A percentile compares a stretch with the other conserved stretches of the same genome.
phyloP scores from a whole-genome alignment of 2,329 filamentous ascomycete genomes.

The Hypoxylon sp. region DNA sequence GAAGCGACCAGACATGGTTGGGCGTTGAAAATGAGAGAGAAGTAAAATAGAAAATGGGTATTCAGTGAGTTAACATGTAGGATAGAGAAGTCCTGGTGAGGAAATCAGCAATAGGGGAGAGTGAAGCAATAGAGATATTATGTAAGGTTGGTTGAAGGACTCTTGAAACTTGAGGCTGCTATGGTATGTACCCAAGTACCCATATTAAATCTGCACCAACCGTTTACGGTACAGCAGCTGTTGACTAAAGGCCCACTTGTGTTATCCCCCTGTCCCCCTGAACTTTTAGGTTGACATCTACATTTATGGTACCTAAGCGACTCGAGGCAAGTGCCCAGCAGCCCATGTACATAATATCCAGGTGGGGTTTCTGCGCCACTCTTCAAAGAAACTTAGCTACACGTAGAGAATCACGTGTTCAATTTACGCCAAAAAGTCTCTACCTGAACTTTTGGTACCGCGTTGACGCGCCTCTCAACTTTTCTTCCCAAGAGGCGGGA shows the following conservation, averaged over 20 bases:
- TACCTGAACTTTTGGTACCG: constrained; percentile 22
- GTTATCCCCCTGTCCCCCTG: constrained; percentile 1
- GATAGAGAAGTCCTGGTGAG: constrained; percentile 17
- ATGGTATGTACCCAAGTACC: constrained; percentile 19
- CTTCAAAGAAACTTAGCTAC: background rate
- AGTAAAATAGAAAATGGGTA: constrained; percentile 27
- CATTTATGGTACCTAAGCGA: too few relatives aligned
- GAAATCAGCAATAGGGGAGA: constrained; percentile 32
- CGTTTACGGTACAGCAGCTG: background rate
- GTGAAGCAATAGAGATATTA: constrained; percentile 31
- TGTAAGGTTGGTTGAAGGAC: constrained; percentile 24
- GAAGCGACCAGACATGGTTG: constrained; percentile 73
- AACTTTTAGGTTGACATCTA: background rate
- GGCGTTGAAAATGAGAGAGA: constrained; percentile 19
- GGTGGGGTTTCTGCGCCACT: constrained; percentile 20
- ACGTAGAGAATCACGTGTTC: constrained; percentile 35
- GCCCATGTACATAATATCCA: background rate
- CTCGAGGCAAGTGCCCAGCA: too few relatives aligned
- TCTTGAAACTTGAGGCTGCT: constrained; percentile 35
- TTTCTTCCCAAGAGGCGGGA: constrained; percentile 29
- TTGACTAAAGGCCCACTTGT: background rate
- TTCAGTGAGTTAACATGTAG: constrained; percentile 19
- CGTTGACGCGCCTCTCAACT: constrained; percentile 39
- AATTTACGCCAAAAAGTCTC: constrained; percentile 41
- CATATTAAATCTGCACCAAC: constrained; percentile 27